Evolutionary conservation across 176 grass and related monocot genomes (phyloP).

Genomic region (Raddia guianensis): DNA sequence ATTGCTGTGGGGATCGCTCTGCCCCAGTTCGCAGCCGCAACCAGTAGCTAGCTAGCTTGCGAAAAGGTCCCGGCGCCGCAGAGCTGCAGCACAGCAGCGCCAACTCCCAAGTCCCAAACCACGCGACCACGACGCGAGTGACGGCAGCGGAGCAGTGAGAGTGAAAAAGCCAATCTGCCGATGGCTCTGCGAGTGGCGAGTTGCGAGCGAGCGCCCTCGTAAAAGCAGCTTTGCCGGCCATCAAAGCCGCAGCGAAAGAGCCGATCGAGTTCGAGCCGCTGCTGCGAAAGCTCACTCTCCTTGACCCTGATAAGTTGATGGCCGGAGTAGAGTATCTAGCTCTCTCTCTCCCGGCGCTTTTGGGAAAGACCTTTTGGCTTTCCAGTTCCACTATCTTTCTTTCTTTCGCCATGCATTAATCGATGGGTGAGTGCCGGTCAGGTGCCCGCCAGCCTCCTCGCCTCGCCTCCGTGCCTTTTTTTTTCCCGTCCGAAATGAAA

Average conservation of each 20-base stretch:
- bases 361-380: not conserved
- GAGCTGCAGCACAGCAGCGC: too few relatives aligned
- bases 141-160: not conserved
- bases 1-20: not conserved
- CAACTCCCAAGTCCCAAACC: conserved; percentile 26
- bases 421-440: not conserved
- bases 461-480: not conserved
- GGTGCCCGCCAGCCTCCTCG: conserved; percentile 22
- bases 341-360: conserved; percentile 28
- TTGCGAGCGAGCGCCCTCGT: not conserved
- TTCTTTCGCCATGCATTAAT: conserved; percentile 33
- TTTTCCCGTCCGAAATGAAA: conserved; percentile 15
- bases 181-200: not conserved
- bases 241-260: conserved; percentile 22
- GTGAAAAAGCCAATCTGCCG: conserved; percentile 3
- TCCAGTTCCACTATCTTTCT: not conserved
- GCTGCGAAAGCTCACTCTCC: not conserved
- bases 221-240: conserved; percentile 34
- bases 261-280: not conserved
- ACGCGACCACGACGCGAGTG: not conserved
- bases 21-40: not conserved
- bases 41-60: not conserved
- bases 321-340: conserved; percentile 50
- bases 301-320: conserved; percentile 44
- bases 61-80: conserved; percentile 34